Evolutionary conservation across 768 basidiomycete species (phyloP), one percentile per base, ranked within the genome.

Genomic region (Cystofilobasidium ferigula): DNA sequence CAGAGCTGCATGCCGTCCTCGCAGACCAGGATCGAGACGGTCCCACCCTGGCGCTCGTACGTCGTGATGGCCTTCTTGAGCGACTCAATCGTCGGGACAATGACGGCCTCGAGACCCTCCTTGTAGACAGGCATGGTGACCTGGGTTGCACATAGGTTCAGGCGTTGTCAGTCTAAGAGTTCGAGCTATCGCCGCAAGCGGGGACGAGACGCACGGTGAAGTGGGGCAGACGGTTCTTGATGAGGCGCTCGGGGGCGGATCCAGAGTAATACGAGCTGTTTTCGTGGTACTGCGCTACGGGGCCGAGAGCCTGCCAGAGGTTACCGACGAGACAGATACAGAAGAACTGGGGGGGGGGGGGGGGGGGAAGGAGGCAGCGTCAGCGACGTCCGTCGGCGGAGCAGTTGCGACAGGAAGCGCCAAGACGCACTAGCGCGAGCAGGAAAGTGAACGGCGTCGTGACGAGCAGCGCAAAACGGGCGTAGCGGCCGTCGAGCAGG

Each of bases 1-100:
- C 67, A 68, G 36, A 68, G 67, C 57, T 66, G 57, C 70, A 90
- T 76, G 34, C 89, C 89, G 73, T 90, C 89, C 72, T 90, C 89
- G 74, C 88, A 86, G 20, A 92, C 78, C 53, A 90, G 80, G 73
- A 92, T 88, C 32, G 83, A 75, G 13, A 86, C 87, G 0, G 86
- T 85, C 7, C 88, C 88, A 57, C 89, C 88, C 74, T 92, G 89
- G n/a, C 88, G 80, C 7, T 89, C 88, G 72, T 90, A 76, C n/a
- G 87, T 87, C 74, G 87, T 87, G 84, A 89, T 89, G 0, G 88
- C 58, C 28, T 60, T 85, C 76, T 89, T 89, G 69, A 85, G 77
- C 0, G 86, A 89, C n/a, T 70, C 71, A 48, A 72, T 69, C 4
- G 72, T 72, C 0, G 72, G 72, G 14, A 63, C 65, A 16, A 72